A percentile compares a stretch with the other conserved stretches of the same genome.
These are phyloP conservation scores for Cyclotella distinguenda DNA, from an alignment of 108 stramenopile species.

Conservation along the genomic window DNA sequence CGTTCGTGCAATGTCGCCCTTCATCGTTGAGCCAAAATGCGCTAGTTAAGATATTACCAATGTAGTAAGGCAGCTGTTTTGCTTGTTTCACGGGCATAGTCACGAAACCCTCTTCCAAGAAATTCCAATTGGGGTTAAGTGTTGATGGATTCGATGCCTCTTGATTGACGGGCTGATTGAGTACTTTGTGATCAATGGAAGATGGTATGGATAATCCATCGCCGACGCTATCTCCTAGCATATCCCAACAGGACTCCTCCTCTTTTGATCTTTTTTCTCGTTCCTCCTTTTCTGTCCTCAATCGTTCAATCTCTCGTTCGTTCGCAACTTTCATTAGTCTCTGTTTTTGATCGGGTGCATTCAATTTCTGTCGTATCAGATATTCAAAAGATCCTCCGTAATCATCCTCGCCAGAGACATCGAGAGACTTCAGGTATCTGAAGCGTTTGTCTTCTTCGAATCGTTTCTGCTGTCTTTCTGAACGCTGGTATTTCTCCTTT, in stretches of 20 bases:
- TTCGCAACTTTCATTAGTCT: slow-evolving; percentile 21
- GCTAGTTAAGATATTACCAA: slow-evolving; percentile 14
- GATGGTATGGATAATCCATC: not conserved
- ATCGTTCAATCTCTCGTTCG: slow-evolving; percentile 8
- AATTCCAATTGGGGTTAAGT: slow-evolving; percentile 26
- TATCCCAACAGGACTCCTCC: not conserved
- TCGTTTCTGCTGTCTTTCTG: slow-evolving; percentile 20
- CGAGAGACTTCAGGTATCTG: slow-evolving; percentile 24
- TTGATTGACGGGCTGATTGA: not conserved
- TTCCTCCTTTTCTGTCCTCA: not conserved
- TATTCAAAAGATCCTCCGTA: slow-evolving; percentile 37
- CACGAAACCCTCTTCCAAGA: slow-evolving; percentile 24
- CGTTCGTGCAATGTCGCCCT: not conserved
- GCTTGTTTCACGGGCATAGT: slow-evolving; percentile 21
- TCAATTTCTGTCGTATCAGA: slow-evolving; percentile 15
- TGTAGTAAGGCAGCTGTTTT: slow-evolving; percentile 28
- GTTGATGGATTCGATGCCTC: not conserved
- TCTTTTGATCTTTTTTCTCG: not conserved
- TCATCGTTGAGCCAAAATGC: not conserved
- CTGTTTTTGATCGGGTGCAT: slow-evolving; percentile 9
- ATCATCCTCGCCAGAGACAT: slow-evolving; percentile 31
- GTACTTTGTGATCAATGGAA: not conserved
- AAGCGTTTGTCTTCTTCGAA: slow-evolving; percentile 4
- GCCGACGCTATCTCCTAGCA: not conserved
- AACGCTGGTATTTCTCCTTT: not conserved